These are phyloP conservation scores for Penicillium sp. DNA, from an alignment of 2,329 filamentous ascomycete genomes.

Conservation along the genomic window DNA sequence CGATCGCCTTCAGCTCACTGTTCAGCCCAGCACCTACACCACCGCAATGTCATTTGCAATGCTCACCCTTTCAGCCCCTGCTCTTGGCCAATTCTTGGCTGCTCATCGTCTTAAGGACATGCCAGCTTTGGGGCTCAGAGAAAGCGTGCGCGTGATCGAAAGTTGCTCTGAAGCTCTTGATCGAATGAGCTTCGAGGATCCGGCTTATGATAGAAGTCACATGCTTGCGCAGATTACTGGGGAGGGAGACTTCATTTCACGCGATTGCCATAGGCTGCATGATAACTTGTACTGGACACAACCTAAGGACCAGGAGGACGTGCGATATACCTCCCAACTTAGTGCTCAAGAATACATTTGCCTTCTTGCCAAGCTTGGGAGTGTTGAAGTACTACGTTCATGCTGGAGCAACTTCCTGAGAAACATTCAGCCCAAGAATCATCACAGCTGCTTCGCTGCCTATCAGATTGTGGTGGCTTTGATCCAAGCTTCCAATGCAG, in stretches of 20 bases:
- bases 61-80: slow-evolving; percentile 29
- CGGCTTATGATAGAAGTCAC: slow-evolving; percentile 17
- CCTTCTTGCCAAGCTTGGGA: slow-evolving; percentile 30
- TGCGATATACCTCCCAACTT: neutral
- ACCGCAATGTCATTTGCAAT: slow-evolving; percentile 36
- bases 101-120: slow-evolving; percentile 11
- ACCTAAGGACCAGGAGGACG: neutral
- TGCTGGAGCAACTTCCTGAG: slow-evolving; percentile 24
- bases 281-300: slow-evolving; percentile 19
- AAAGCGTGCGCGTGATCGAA: slow-evolving; percentile 24
- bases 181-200: slow-evolving; percentile 22
- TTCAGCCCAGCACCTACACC: slow-evolving; percentile 16
- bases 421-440: slow-evolving; percentile 2
- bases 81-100: slow-evolving; percentile 31
- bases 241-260: slow-evolving; percentile 7
- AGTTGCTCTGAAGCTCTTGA: slow-evolving; percentile 25
- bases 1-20: slow-evolving; percentile 15
- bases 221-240: slow-evolving; percentile 28
- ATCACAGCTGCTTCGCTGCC: slow-evolving; percentile 12
- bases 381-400: slow-evolving; percentile 18
- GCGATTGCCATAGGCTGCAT: slow-evolving; percentile 15
- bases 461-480: slow-evolving; percentile 30
- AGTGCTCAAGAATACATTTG: slow-evolving; percentile 20
- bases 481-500: slow-evolving; percentile 22
- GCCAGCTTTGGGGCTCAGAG: neutral